Conservation (phyloP, 2,329 filamentous ascomycete species). For the Gremmenia infestans region DNA sequence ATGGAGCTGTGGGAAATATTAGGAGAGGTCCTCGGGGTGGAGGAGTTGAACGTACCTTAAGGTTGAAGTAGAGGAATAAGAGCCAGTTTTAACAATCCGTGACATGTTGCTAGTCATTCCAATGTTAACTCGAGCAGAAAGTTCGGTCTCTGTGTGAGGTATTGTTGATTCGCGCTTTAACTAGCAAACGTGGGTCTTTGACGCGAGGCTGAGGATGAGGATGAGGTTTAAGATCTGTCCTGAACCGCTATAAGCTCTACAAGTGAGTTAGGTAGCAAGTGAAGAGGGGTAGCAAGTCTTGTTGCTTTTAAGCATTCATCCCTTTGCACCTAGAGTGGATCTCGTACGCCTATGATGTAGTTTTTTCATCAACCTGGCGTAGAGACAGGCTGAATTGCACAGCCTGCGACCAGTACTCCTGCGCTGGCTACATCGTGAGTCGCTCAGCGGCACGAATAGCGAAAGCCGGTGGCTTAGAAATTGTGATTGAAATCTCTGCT, state of each 20-base stretch:
- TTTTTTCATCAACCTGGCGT: background rate
- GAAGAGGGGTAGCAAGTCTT: background rate
- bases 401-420: background rate
- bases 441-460: background rate
- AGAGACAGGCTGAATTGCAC: background rate
- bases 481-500: background rate
- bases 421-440: background rate
- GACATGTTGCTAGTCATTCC: constrained; percentile 7
- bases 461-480: background rate
- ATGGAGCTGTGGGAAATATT: constrained; percentile 13
- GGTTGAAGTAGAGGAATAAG: constrained; percentile 9
- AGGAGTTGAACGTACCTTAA: background rate
- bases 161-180: background rate
- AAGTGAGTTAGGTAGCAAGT: background rate
- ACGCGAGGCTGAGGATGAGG: background rate
- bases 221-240: background rate
- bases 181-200: background rate
- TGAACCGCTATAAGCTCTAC: background rate
- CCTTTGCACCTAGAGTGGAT: background rate
- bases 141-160: background rate
- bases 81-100: constrained; percentile 11
- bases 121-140: background rate
- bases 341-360: background rate
- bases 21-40: background rate
- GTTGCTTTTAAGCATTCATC: background rate